Base-by-base conservation (phyloP, 768 basidiomycete genomes). In the Cystobasidium onofrii region DNA sequence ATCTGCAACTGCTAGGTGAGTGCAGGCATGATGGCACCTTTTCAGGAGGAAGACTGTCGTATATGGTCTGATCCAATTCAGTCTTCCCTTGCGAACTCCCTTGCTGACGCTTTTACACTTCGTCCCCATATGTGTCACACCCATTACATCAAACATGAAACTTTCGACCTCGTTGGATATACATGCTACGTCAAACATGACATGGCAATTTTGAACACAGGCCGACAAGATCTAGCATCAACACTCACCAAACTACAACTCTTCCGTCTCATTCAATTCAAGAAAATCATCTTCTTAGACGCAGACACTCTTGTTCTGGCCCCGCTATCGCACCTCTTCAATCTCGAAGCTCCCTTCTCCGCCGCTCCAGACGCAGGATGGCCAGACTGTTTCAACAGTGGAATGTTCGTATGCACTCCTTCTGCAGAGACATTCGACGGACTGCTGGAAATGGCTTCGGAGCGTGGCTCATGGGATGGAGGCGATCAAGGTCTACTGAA, bases 371-470 rank as follows among this genome's bases (percentile, higher is more conserved):
- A 99, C 81, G 91, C 93, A 36, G 96, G 96, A 77, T 99, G 96
- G 96, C 96, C 96, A 46, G 96, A 99, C 82, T 94, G 96, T 75
- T 99, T 99, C 84, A 99, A 99, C 81, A 95, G 94, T 27, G 96
- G 96, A 44, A 88, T 98, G 57, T 85, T 99, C 82, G 92, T 98
- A 64, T 82, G 92, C 43, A 85, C 86, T 66, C 93, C 93, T 0
- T 87, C 88, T 12, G 85, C 90, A 77, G 87, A 88, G 75, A 92
- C 93, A 79, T 99, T 95, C 80, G 83, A 85, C 7, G 85, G 89
- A 64, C 84, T 98, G 73, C 85, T 84, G 75, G 82, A 85, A 18
- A 84, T 96, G 72, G 84, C 93, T 75, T 86, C 87, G 75, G 82
- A 86, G 20, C 89, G 88, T 78, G 95, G 93, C 0, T 62, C 55